Evolutionary conservation across 2,329 filamentous ascomycete genomes (phyloP), one percentile per base, ranked within the genome.

Genomic region (Dothideomycetidae sp.): DNA sequence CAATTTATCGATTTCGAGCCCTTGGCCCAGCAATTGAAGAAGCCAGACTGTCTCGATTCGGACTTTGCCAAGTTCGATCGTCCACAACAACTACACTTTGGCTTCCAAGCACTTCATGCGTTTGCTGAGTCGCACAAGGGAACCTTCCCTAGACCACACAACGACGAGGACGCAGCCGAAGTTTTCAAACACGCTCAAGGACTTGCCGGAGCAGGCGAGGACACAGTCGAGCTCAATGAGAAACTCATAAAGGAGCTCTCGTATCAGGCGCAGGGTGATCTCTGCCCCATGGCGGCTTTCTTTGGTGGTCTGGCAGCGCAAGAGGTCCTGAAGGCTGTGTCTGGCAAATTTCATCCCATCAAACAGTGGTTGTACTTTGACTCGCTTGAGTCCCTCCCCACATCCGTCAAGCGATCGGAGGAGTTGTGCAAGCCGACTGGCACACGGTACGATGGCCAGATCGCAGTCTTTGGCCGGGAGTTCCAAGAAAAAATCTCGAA

Each of bases 1-100:
- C 93, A 90, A 64, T 73, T 84, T 38, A 62, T 96, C 51, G 73
- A 90, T 56, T 98, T 96, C 62, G 82, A 93, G 64, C 68, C 75
- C 29, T 73, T 94, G 40, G 76, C 76, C 29, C 64, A 73, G 36
- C 74, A 93, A 43, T 61, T 94, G 40, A 83, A 83, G 60, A 81
- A 84, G 41, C 90, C 90, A 2, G 88, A 94, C 51, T 75, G 92
- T 46, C 63, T 96, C 52, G 74, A 93, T 43, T 93, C 90, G 14
- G 90, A 98, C 57, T 98, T 86, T 54, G 90, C 90, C 60, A 98
- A 98, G 60, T 96, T 94, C 48, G 90, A 96, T 58, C 80, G 90
- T 31, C 90, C 90, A 1, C 75, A 80, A 47, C 85, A 96, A 58
- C 72, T 98, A 15, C 90, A 98, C 56, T 65, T 92, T 43, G 90